Base-by-base conservation (phyloP, 1,284 basidiomycete genomes). In the Cerioporus squamosus region DNA sequence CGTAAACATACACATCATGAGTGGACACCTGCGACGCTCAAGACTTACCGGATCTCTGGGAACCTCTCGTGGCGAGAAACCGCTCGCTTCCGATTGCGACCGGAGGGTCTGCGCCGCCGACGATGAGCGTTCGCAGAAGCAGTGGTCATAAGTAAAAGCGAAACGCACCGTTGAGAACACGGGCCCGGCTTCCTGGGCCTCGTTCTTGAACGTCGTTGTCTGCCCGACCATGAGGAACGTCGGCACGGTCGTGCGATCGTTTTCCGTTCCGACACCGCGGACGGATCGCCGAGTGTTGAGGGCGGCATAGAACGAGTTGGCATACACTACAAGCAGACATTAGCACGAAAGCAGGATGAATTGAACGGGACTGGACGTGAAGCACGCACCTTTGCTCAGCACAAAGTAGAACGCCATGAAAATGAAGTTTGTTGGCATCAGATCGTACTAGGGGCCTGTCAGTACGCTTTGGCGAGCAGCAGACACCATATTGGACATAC, bases 351-450 rank as follows among this genome's bases (percentile, higher is more conserved):
- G n/a, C n/a, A n/a, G n/a, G n/a, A n/a, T n/a, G n/a, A n/a, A n/a
- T n/a, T n/a, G n/a, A n/a, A n/a, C n/a, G n/a, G n/a, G n/a, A n/a
- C n/a, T 24, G 47, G 51, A 55, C 43, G 44, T 44, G 44, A 31
- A 39, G 20, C 29, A 44, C 52, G 64, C 67, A 88, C 87, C 69
- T 74, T 88, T 89, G 72, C 83, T 85, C 56, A 88, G 71, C 51
- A 85, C 77, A 62, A 89, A 87, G 68, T 86, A 88, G 53, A 79
- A 77, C 4, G 77, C 77, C 51, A 83, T 75, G 67, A 85, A 89
- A 51, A 85, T 78, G 53, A 88, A 78, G 64, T 87, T 87, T 20
- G 64, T 54, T 1, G 83, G 80, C 73, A 82, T 78, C 23, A 76
- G 57, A 63, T 88, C 81, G 66, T 82, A 89, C 87, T 88, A 59